Percentiles rank a stretch among this genome's conserved stretches.
Conservation (phyloP, 441 rosid species). For the Codiaeum variegatum region DNA sequence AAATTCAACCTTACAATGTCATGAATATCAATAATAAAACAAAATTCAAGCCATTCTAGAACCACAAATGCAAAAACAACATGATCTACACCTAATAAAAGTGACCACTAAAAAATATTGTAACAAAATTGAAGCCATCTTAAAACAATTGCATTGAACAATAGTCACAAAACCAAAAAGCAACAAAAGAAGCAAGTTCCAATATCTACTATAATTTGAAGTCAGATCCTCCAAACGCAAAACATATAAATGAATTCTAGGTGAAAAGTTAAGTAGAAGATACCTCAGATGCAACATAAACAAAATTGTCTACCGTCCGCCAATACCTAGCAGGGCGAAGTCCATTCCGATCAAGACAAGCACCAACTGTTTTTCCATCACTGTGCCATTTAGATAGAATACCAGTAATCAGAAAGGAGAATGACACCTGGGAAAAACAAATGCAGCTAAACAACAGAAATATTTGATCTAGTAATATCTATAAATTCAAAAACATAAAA, state of each 20-base stretch:
- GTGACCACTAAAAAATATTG: neutral
- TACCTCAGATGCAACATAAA: slow-evolving; percentile 99
- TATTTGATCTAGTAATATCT: neutral
- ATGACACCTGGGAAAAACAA: slow-evolving; percentile 26
- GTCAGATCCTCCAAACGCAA: slow-evolving; percentile 10
- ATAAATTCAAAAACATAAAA: neutral
- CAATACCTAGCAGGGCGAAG: slow-evolving; percentile 99
- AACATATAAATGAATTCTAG: slow-evolving; percentile 18
- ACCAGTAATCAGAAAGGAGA: slow-evolving; percentile 42
- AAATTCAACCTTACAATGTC: no score
- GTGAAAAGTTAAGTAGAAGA: slow-evolving; percentile 30
- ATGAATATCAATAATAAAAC: neutral
- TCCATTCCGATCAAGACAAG: slow-evolving; percentile 96
- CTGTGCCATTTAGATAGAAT: slow-evolving; percentile 51
- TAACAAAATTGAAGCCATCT: neutral
- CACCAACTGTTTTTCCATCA: slow-evolving; percentile 99
- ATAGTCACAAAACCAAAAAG: neutral
- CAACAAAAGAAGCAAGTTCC: neutral
- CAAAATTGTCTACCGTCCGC: slow-evolving; percentile 90
- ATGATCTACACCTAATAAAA: neutral
- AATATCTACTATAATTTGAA: neutral
- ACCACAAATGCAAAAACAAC: neutral
- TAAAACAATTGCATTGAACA: neutral
- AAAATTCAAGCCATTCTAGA: neutral
- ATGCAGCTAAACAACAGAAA: slow-evolving; percentile 23